Evolutionary conservation across 2,329 filamentous ascomycete species (phyloP), one percentile per base, ranked within the genome.

Genomic region (Cladosporium sp.): DNA sequence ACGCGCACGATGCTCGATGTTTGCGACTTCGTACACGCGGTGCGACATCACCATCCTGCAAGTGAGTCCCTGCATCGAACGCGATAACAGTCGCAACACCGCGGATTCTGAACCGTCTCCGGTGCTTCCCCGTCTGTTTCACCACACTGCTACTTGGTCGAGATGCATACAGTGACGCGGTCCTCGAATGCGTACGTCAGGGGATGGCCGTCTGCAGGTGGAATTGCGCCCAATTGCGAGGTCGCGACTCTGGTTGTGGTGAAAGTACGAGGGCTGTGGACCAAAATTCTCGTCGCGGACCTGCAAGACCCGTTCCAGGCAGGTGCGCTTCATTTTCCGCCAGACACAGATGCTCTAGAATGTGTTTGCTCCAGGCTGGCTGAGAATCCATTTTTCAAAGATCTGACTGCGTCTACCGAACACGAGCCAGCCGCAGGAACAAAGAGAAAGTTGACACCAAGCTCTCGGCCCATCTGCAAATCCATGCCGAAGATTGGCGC

Each of bases 401-500:
- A 61, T 61, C 58, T 61, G 28, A 61, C 58, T 58, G 46, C 58
- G 53, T 59, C 23, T 1, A 36, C 34, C 36, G 39, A 59, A 43
- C 36, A 32, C 25, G 46, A 61, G 21, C 26, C 46, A 5, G 46
- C 13, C 46, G 58, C 58, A 61, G 58, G 58, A 61, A 61, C 58
- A 61, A 36, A 53, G 56, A 51, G 46, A 8, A 61, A 32, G 39
- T 46, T 48, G 23, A 18, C 39, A 60, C 32, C 43, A 60, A 48
- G 43, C 58, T 48, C 58, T 25, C 39, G 58, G 28, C 30, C 28
- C 43, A 30, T 34, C 28, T 30, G 14, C 43, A 21, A 39, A 46
- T 51, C 58, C 46, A 61, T 26, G 21, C 58, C 58, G 34, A 36
- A 60, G 25, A 46, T 58, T 58, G 56, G 56, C 56, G n/a, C 56